Evolutionary conservation across 148 eudicot species (phyloP).

Genomic region (Camellia granthamiana): DNA sequence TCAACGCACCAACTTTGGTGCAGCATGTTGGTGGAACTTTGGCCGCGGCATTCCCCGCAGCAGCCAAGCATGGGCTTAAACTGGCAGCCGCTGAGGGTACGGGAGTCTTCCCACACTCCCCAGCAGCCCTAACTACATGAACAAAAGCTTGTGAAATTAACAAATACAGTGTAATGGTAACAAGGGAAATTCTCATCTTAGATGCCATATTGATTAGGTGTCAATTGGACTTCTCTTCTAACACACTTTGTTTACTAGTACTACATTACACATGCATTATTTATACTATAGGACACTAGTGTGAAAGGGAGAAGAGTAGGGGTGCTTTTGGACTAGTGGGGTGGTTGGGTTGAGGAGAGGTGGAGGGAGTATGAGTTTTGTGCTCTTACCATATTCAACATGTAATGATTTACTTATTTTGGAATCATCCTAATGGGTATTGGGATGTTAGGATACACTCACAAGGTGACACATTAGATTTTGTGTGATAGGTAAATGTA

Average conservation of each 20-base stretch:
- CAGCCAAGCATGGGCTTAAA: conserved; percentile 49
- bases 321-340: conserved; percentile 15
- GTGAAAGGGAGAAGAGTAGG: conserved; percentile 8
- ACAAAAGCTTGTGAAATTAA: conserved; percentile 9
- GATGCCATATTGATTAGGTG: conserved; percentile 7
- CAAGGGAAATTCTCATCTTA: conserved; percentile 9
- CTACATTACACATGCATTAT: not conserved
- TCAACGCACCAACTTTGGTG: conserved; percentile 43
- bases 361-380: conserved; percentile 7
- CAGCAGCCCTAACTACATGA: conserved; percentile 24
- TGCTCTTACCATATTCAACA: not conserved
- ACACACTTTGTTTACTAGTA: not conserved
- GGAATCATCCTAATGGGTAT: not conserved
- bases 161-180: conserved; percentile 9
- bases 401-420: conserved; percentile 2
- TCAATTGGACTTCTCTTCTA: not conserved
- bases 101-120: conserved; percentile 46
- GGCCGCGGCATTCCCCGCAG: conserved; percentile 29
- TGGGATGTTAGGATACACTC: not conserved
- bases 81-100: conserved; percentile 37
- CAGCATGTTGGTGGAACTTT: conserved; percentile 45
- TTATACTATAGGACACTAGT: not conserved
- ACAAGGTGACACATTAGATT: not conserved
- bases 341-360: conserved; percentile 26
- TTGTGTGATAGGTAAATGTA: not conserved